A percentile compares a stretch with the other conserved stretches of the same genome.
Evolutionary conservation across 169 alveolate genomes (phyloP).

Genomic region (Plasmodium knowlesi): DNA sequence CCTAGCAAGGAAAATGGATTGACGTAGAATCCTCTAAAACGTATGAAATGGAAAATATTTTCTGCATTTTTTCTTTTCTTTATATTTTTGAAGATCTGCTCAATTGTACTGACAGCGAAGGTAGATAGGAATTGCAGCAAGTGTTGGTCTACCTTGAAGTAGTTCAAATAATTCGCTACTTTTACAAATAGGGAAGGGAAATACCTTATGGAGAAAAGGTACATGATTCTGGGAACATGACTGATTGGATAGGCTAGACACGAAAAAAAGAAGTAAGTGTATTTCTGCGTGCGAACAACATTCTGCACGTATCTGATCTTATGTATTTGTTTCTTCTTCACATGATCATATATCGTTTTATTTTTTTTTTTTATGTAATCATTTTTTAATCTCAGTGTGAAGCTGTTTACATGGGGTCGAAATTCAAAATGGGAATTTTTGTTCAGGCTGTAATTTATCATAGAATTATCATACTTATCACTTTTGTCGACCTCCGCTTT

Average conservation of each 20-base stretch:
- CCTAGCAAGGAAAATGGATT: slow-evolving; percentile 73
- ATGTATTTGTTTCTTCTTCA: slow-evolving; percentile 12
- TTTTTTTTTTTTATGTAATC: slow-evolving; percentile 58
- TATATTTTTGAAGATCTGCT: slow-evolving; percentile 8
- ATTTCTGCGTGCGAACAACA: slow-evolving; percentile 8
- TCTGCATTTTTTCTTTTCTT: neutral
- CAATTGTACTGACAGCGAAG: neutral
- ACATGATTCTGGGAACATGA: slow-evolving; percentile 21
- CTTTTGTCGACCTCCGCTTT: slow-evolving; percentile 18
- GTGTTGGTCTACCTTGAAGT: slow-evolving; percentile 3
- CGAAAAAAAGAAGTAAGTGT: slow-evolving; percentile 55
- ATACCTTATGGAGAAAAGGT: slow-evolving; percentile 45
- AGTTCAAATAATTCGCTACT: slow-evolving; percentile 47
- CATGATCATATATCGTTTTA: slow-evolving; percentile 1
- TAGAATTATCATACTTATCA: slow-evolving; percentile 27
- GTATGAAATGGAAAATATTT: slow-evolving; percentile 7
- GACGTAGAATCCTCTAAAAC: slow-evolving; percentile 24
- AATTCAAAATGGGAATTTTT: slow-evolving; percentile 45
- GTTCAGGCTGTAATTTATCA: slow-evolving; percentile 27
- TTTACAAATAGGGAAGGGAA: slow-evolving; percentile 52
- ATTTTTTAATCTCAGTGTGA: slow-evolving; percentile 34
- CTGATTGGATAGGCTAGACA: slow-evolving; percentile 9
- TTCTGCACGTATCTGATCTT: slow-evolving; percentile 43
- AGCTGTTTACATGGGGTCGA: slow-evolving; percentile 11
- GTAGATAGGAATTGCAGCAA: neutral